phyloP scores from a whole-genome alignment of 768 basidiomycete genomes.

The Boletus subparvulus region DNA sequence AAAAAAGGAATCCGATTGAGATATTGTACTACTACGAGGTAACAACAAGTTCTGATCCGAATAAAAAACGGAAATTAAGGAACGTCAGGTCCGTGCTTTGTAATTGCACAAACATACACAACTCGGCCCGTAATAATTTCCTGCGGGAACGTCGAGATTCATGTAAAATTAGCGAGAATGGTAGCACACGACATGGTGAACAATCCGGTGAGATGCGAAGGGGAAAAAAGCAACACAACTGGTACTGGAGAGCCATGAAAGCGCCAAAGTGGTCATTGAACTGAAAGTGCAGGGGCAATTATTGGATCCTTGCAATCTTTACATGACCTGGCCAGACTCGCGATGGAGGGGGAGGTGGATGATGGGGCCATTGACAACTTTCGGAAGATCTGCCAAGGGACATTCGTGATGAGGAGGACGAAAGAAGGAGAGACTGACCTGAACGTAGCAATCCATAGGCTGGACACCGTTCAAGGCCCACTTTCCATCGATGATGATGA shows the following conservation, averaged over 20 bases:
- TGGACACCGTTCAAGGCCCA: slow-evolving; percentile 50
- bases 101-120: slow-evolving; percentile 11
- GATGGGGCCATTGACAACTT: slow-evolving; percentile 25
- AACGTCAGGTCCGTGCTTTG: slow-evolving; percentile 13
- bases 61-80: slow-evolving; percentile 11
- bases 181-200: slow-evolving; percentile 13
- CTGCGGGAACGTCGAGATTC: slow-evolving; percentile 19
- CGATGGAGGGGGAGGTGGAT: neutral
- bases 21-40: slow-evolving; percentile 11
- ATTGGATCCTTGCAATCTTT: slow-evolving; percentile 22
- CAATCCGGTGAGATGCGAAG: slow-evolving; percentile 15
- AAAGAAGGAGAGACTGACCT: slow-evolving; percentile 26
- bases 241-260: neutral
- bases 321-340: slow-evolving; percentile 15
- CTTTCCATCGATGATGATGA: slow-evolving; percentile 46
- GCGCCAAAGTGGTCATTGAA: slow-evolving; percentile 19
- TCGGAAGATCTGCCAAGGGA: slow-evolving; percentile 29
- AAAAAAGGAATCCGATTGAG: neutral
- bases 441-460: slow-evolving; percentile 38
- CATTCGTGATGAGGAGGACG: neutral
- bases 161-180: slow-evolving; percentile 12
- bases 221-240: neutral
- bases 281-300: slow-evolving; percentile 16
- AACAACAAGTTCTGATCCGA: slow-evolving; percentile 4
- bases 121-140: slow-evolving; percentile 15